Evolutionary conservation across 371 early-diverging fungal species (phyloP).

Genomic region (Umbelopsis sp.): DNA sequence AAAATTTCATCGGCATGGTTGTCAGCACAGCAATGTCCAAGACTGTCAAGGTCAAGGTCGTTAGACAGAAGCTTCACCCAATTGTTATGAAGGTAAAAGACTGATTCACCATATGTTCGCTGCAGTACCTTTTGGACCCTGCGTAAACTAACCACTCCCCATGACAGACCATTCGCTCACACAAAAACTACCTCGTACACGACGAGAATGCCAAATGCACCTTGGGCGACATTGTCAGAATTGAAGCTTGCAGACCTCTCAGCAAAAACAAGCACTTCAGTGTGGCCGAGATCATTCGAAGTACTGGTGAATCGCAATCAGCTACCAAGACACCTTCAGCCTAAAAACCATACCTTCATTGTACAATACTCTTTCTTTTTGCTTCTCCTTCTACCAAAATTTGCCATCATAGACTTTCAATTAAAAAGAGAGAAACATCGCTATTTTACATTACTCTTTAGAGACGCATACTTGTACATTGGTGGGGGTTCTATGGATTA

Average conservation of each 20-base stretch:
- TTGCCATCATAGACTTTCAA: constrained; percentile 10
- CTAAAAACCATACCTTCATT: constrained; percentile 2
- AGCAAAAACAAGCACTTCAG: constrained; percentile 89
- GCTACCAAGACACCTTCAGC: constrained; percentile 2
- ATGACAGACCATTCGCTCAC: constrained; percentile 61
- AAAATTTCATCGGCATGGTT: constrained; percentile 86
- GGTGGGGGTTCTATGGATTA: neutral
- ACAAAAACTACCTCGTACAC: constrained; percentile 90
- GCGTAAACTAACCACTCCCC: neutral
- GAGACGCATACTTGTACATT: neutral
- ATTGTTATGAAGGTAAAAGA: constrained; percentile 81
- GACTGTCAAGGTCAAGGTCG: constrained; percentile 91
- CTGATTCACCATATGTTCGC: too few species aligned
- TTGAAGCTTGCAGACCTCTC: constrained; percentile 88
- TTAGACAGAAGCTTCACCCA: constrained; percentile 76
- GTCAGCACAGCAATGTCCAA: constrained; percentile 90
- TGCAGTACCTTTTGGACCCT: neutral
- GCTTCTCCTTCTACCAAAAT: neutral
- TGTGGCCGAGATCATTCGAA: constrained; percentile 82
- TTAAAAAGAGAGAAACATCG: neutral
- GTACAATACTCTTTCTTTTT: constrained; percentile 7
- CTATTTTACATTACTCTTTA: neutral
- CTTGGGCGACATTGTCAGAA: constrained; percentile 91
- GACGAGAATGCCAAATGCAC: constrained; percentile 84
- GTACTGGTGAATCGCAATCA: constrained; percentile 25